A percentile compares a stretch with the other conserved stretches of the same genome.
Conservation (phyloP, 73 alveolate genomes). For the Stentor coeruleus region DNA sequence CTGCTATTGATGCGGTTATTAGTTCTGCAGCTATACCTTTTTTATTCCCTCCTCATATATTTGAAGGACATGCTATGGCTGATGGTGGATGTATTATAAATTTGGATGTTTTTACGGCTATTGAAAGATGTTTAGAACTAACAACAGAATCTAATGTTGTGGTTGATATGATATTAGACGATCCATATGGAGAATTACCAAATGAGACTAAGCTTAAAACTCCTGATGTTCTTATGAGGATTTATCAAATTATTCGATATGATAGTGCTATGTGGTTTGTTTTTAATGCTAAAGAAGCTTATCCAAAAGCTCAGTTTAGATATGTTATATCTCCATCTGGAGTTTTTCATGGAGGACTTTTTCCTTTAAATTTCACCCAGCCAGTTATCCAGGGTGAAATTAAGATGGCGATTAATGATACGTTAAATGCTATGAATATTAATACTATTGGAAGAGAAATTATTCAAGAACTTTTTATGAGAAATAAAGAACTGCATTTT, state of each 20-base stretch:
- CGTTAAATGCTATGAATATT: not conserved
- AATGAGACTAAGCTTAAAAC: constrained; percentile 2
- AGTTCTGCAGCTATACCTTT: constrained; percentile 54
- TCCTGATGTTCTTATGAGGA: not conserved
- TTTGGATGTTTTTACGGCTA: constrained; percentile 39
- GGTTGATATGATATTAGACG: constrained; percentile 20
- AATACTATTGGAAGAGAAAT: not conserved
- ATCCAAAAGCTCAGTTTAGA: constrained; percentile 39
- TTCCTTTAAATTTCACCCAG: constrained; percentile 12
- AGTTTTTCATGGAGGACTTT: not conserved
- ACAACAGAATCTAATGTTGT: constrained; percentile 25
- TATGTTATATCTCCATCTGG: not conserved
- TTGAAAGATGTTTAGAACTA: constrained; percentile 32
- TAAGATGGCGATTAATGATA: not conserved
- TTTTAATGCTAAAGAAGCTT: constrained; percentile 17
- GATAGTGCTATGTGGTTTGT: not conserved
- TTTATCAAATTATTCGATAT: constrained; percentile 22
- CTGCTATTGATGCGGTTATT: constrained; percentile 22
- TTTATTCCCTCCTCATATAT: constrained; percentile 42
- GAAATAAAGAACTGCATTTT: too few relatives aligned
- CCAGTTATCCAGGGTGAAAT: not conserved
- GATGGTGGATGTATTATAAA: constrained; percentile 67
- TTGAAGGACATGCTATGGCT: constrained; percentile 17
- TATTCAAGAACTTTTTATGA: not conserved
- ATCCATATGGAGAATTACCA: not conserved